phyloP scores from a whole-genome alignment of 176 grass and related monocot species.

The Melocanna baccifera region DNA sequence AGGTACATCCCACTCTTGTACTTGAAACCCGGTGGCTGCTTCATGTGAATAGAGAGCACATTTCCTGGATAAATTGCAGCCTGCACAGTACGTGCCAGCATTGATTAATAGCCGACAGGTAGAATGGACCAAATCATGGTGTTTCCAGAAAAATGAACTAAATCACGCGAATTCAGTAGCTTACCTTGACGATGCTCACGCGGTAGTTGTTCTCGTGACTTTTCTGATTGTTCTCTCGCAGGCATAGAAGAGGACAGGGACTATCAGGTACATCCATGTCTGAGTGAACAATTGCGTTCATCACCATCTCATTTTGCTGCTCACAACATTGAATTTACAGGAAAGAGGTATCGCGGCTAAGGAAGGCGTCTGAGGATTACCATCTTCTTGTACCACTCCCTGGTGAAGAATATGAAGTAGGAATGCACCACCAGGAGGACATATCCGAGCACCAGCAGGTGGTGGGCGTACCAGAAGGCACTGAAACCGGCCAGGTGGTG shows the following conservation, averaged over 20 bases:
- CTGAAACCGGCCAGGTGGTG: slow-evolving; percentile 98
- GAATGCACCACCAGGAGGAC: slow-evolving; percentile 84
- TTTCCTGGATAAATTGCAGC: slow-evolving; percentile 96
- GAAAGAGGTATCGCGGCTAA: neutral
- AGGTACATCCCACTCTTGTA: slow-evolving; percentile 99
- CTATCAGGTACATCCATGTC: slow-evolving; percentile 99
- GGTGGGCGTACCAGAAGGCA: slow-evolving; percentile 98
- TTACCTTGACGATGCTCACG: slow-evolving; percentile 77
- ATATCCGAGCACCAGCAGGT: slow-evolving; percentile 80
- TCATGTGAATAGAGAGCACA: slow-evolving; percentile 95
- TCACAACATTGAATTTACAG: neutral
- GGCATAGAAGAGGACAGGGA: slow-evolving; percentile 89
- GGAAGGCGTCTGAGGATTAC: slow-evolving; percentile 39
- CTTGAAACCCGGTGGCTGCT: slow-evolving; percentile 87
- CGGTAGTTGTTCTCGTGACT: slow-evolving; percentile 75
- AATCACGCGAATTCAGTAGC: slow-evolving; percentile 3
- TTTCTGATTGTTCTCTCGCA: slow-evolving; percentile 93
- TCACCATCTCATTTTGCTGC: slow-evolving; percentile 13
- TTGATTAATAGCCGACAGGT: neutral
- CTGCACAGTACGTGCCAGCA: slow-evolving; percentile 35
- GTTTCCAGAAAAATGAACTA: neutral
- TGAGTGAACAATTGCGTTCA: slow-evolving; percentile 36
- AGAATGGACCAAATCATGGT: neutral
- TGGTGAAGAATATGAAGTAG: slow-evolving; percentile 95
- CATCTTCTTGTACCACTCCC: slow-evolving; percentile 92